A percentile compares a stretch with the other conserved stretches of the same genome.
Evolutionary conservation across 495 filamentous ascomycete species (phyloP).

Genomic region (Penicillium macrosclerotiorum): DNA sequence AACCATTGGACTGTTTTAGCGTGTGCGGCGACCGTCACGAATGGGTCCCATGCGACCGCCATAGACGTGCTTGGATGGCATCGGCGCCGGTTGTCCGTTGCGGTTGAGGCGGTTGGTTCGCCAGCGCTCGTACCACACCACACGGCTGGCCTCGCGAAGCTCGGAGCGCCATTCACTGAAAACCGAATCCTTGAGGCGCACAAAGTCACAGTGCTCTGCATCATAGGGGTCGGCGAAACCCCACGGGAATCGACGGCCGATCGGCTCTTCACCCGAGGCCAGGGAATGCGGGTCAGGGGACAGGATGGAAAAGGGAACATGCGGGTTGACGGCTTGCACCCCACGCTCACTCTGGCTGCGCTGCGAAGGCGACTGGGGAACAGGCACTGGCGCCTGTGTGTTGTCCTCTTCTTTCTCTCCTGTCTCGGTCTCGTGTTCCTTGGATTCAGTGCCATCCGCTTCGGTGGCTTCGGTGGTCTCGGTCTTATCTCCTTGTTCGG

Average conservation of each 20-base stretch:
- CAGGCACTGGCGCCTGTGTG: not conserved
- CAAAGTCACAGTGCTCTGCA: slow-evolving; percentile 88
- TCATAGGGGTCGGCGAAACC: slow-evolving; percentile 93
- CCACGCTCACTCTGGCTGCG: slow-evolving; percentile 27
- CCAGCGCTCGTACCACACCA: slow-evolving; percentile 97
- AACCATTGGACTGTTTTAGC: slow-evolving; percentile 16
- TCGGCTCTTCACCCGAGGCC: slow-evolving; percentile 47
- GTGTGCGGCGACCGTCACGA: slow-evolving; percentile 31
- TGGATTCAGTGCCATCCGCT: not conserved
- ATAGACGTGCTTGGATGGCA: slow-evolving; percentile 22
- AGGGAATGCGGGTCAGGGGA: slow-evolving; percentile 89
- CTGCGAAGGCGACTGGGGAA: slow-evolving; percentile 22
- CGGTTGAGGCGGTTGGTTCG: slow-evolving; percentile 68
- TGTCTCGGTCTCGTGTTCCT: slow-evolving; percentile 10
- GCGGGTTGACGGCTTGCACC: slow-evolving; percentile 28
- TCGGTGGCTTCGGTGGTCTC: slow-evolving; percentile 29
- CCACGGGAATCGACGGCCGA: slow-evolving; percentile 91
- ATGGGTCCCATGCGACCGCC: slow-evolving; percentile 33
- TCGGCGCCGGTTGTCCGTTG: slow-evolving; percentile 25
- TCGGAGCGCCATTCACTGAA: slow-evolving; percentile 93
- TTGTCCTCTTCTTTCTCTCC: slow-evolving; percentile 8
- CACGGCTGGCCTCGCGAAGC: slow-evolving; percentile 85
- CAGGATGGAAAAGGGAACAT: slow-evolving; percentile 86
- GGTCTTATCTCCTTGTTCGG: slow-evolving; percentile 12
- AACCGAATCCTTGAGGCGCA: slow-evolving; percentile 83